Base-by-base conservation (phyloP, 192 early-diverging fungal genomes). In the Haplosporangium gracile region DNA sequence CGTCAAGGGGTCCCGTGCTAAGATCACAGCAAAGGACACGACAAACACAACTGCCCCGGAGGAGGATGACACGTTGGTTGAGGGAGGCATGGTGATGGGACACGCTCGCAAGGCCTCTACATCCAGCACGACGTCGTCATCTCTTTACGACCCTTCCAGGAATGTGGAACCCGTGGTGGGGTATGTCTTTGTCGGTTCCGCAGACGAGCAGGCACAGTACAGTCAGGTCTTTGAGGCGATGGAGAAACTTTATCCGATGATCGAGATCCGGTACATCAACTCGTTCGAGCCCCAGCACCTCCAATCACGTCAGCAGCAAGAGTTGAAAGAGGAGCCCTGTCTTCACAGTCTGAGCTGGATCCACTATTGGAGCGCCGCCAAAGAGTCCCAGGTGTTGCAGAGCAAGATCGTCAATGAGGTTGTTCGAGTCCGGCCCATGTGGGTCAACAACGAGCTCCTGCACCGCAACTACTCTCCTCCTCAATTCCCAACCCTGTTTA, bases 371-470 rank as follows among this genome's bases (percentile, higher is more conserved):
- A 86, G 84, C 34, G 84, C 84, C 2, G 84, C 84, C 22, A 86
- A 86, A 36, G 84, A 86, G 68, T 86, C 84, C 0, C 84, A 86
- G 29, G 84, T 86, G 39, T 43, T 86, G 6, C 84, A 86, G 38
- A 86, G 84, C 57, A 81, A 75, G 79, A 86, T 86, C 39, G 76
- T 86, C 20, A 86, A 86, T 36, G 84, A 86, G 20, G 84, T 86
- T 24, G 84, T 81, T 0, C 79, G 79, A 0, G 84, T 81, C 5
- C 79, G 84, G 36, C 84, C 84, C 34, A 86, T 86, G 79, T 86
- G 84, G 84, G 72, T 78, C 51, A 86, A 86, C 51, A 70, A 53
- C 38, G 84, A 86, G 15, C 5, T 40, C 42, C 71, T 86, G 7
- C 84, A 86, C 47, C 84, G 79, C 34, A 86, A 86, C 42, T 86